Evolutionary conservation across 2,329 filamentous ascomycete genomes (phyloP).

Genomic region (Gyromitra esculenta): DNA sequence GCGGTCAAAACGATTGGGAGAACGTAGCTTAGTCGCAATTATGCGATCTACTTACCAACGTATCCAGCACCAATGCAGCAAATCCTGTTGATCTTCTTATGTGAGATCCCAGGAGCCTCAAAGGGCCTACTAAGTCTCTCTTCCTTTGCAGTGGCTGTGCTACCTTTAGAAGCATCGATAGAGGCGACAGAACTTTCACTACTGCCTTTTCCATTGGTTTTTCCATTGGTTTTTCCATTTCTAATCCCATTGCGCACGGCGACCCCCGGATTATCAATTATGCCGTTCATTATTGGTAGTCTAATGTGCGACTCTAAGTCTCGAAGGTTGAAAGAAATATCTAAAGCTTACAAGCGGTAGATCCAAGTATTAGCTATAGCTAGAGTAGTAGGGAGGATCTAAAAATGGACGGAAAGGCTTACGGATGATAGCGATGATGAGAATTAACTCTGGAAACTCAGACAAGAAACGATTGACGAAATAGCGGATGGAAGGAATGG

Average conservation of each 20-base stretch:
- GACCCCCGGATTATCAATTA: neutral
- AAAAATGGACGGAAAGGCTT: neutral
- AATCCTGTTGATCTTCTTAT: conserved; percentile 66
- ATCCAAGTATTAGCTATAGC: neutral
- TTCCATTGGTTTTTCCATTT: no score
- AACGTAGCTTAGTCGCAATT: neutral
- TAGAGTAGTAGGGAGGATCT: neutral
- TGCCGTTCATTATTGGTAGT: conserved; percentile 11
- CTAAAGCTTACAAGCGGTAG: neutral
- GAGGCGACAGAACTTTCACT: neutral
- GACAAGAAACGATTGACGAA: neutral
- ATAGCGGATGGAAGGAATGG: neutral
- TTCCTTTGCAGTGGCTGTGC: conserved; percentile 52
- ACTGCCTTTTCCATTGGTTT: no score
- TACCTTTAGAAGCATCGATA: conserved; percentile 29
- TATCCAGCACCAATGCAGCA: conserved; percentile 81
- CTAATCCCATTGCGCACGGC: neutral
- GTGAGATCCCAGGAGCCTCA: conserved; percentile 55
- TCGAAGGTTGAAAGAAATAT: conserved; percentile 4
- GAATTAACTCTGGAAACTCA: neutral
- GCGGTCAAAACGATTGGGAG: neutral
- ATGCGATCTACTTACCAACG: conserved; percentile 69
- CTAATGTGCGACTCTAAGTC: conserved; percentile 3
- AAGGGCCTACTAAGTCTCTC: conserved; percentile 55
- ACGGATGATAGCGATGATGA: neutral